phyloP scores from a whole-genome alignment of 169 alveolate genomes.

The Plasmodium berghei region DNA sequence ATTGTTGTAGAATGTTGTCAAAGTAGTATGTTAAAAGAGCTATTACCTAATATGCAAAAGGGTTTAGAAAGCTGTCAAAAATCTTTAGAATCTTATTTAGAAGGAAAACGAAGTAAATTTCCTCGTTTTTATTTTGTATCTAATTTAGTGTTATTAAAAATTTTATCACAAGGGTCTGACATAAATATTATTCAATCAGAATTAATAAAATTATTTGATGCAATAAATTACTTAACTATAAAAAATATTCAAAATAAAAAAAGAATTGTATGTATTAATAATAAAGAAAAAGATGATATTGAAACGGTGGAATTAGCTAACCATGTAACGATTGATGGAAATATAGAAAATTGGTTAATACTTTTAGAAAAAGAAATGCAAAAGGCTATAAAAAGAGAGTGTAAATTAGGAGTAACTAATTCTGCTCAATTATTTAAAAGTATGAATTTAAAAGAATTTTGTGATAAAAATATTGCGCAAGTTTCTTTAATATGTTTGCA shows the following conservation, averaged over 20 bases:
- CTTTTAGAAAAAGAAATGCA: slow-evolving; percentile 94
- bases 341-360: slow-evolving; percentile 97
- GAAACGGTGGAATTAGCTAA: slow-evolving; percentile 92
- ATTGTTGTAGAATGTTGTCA: slow-evolving; percentile 95
- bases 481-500: slow-evolving; percentile 94
- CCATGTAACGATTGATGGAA: slow-evolving; percentile 96
- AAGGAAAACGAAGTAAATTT: slow-evolving; percentile 97
- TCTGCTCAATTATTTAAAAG: slow-evolving; percentile 87
- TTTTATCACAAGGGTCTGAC: slow-evolving; percentile 96
- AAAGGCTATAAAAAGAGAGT: slow-evolving; percentile 89
- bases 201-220: slow-evolving; percentile 96
- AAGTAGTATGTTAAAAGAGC: slow-evolving; percentile 95
- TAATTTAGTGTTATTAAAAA: slow-evolving; percentile 94
- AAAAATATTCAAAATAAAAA: slow-evolving; percentile 83
- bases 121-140: slow-evolving; percentile 98
- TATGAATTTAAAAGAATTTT: slow-evolving; percentile 91
- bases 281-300: slow-evolving; percentile 90
- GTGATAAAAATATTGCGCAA: slow-evolving; percentile 93
- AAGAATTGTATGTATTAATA: slow-evolving; percentile 81
- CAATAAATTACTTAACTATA: slow-evolving; percentile 93
- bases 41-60: slow-evolving; percentile 92
- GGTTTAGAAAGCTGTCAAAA: slow-evolving; percentile 96
- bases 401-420: slow-evolving; percentile 88
- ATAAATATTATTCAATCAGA: slow-evolving; percentile 95
- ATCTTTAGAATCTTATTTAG: slow-evolving; percentile 95